Percentiles rank a stretch among this genome's conserved stretches.
Conservation (phyloP, 2,329 filamentous ascomycete genomes). For the Purpureocillium takamizusanense region DNA sequence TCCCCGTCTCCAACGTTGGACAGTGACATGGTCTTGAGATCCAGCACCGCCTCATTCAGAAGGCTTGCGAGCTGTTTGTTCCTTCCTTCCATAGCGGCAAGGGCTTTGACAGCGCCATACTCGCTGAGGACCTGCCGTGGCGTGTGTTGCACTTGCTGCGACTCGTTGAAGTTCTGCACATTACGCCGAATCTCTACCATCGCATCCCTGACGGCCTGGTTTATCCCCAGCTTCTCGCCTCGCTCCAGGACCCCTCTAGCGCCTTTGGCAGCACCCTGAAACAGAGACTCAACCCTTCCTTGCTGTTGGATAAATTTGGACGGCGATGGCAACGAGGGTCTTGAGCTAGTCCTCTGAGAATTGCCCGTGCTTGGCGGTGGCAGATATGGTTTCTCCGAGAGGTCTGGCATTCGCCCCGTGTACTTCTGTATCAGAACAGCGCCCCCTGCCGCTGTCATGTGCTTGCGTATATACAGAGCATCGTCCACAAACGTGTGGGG, state of each 20-base stretch:
- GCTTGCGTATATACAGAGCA: constrained; percentile 63
- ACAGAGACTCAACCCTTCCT: constrained; percentile 57
- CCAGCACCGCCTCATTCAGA: constrained; percentile 56
- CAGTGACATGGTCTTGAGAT: constrained; percentile 51
- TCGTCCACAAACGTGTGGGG: constrained; percentile 80
- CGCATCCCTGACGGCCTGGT: constrained; percentile 71
- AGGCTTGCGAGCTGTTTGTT: constrained; percentile 60
- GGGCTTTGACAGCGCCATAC: constrained; percentile 21
- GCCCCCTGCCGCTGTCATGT: constrained; percentile 54
- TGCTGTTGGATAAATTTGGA: constrained; percentile 46
- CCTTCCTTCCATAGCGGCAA: constrained; percentile 50
- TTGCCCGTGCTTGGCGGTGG: constrained; percentile 22
- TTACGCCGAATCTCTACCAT: constrained; percentile 73
- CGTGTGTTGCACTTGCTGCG: constrained; percentile 32
- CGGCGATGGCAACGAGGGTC: constrained; percentile 37
- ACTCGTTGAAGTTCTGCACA: constrained; percentile 57
- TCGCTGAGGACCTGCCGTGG: constrained; percentile 26
- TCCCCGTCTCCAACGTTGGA: constrained; percentile 37
- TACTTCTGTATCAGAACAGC: constrained; percentile 62
- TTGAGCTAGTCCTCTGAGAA: constrained; percentile 21
- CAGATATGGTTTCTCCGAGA: neutral
- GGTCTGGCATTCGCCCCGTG: constrained; percentile 44
- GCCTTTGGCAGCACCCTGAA: constrained; percentile 69
- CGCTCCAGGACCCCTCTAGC: constrained; percentile 66
- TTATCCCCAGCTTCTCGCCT: constrained; percentile 69